These are phyloP conservation scores for Mycosphaerella sp. DNA, from an alignment of 2,329 filamentous ascomycete genomes.

Conservation along the genomic window DNA sequence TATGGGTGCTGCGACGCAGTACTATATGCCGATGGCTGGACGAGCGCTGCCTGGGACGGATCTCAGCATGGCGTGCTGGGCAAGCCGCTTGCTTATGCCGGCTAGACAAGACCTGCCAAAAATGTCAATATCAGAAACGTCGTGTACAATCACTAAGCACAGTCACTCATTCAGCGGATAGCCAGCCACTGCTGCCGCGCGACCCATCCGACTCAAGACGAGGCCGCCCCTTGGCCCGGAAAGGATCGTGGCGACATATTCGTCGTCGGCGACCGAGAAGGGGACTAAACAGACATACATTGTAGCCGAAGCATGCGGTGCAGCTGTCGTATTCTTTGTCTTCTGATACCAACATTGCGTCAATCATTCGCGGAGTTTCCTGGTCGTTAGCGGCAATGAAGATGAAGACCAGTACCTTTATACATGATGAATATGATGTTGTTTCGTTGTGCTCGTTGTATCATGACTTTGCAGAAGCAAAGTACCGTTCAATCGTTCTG, in stretches of 20 bases:
- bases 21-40: no score
- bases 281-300: background rate
- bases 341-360: background rate
- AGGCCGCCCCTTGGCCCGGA: no score
- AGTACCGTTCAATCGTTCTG: background rate
- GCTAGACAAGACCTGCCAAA: background rate
- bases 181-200: no score
- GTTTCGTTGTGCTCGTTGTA: background rate
- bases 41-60: no score
- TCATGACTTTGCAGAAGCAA: no score
- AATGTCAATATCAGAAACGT: background rate
- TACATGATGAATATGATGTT: conserved; percentile 1
- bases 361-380: background rate
- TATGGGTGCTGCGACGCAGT: background rate
- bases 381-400: background rate
- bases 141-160: background rate
- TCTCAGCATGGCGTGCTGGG: no score
- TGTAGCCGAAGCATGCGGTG: background rate
- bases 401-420: background rate
- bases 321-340: background rate
- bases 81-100: background rate
- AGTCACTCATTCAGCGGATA: background rate
- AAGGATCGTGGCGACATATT: no score
- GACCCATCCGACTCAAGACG: no score
- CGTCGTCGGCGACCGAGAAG: background rate